phyloP scores from a whole-genome alignment of 2,329 filamentous ascomycete species.

The Lasiodiplodia theobromae region DNA sequence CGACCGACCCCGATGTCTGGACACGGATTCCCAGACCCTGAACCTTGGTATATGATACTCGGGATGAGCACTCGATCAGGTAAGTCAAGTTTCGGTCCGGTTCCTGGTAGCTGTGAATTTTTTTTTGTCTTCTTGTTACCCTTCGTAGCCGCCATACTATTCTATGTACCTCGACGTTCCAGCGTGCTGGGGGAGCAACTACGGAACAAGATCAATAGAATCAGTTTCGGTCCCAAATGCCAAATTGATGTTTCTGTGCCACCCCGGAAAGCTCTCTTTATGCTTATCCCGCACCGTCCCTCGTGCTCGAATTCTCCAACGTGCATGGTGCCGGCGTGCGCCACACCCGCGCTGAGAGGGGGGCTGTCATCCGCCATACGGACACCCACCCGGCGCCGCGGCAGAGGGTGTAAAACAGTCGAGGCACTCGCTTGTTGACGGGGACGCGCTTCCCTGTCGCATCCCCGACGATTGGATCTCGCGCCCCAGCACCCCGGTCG shows the following conservation, averaged over 20 bases:
- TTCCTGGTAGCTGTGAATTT: not conserved
- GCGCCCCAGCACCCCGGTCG: constrained; percentile 8
- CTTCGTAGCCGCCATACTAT: not conserved
- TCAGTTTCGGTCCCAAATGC: not conserved
- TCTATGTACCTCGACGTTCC: not conserved
- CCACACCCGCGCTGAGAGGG: constrained; percentile 21
- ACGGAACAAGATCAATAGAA: not conserved
- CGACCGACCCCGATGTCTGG: not conserved
- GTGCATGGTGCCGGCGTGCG: constrained; percentile 14
- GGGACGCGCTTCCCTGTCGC: constrained; percentile 6
- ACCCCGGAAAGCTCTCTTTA: not conserved
- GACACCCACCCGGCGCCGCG: constrained; percentile 17
- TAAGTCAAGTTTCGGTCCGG: not conserved
- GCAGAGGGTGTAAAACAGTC: constrained; percentile 3
- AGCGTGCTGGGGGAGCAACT: not conserved
- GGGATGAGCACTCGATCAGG: not conserved
- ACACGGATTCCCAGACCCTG: not conserved
- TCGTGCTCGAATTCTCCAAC: constrained; percentile 5
- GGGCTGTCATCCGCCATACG: constrained; percentile 5
- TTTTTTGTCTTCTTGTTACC: not conserved
- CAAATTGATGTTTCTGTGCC: not conserved
- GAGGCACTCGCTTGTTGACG: constrained; percentile 3
- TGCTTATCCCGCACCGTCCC: not conserved
- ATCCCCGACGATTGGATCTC: constrained; percentile 19
- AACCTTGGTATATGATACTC: not conserved